phyloP scores from a whole-genome alignment of 2,329 filamentous ascomycete genomes.

The Colletotrichum sp. region DNA sequence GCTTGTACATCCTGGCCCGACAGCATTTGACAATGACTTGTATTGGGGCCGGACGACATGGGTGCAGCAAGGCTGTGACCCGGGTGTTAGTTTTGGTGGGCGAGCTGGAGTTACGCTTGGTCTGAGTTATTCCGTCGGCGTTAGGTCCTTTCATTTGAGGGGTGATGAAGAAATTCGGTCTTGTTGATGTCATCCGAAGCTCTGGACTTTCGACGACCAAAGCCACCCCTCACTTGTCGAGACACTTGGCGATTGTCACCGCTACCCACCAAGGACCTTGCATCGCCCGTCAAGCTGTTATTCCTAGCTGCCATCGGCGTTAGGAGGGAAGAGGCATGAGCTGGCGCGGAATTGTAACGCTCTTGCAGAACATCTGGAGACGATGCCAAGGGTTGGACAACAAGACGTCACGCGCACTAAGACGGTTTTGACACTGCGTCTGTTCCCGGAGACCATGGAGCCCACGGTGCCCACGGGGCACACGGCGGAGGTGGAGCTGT shows the following conservation, averaged over 20 bases:
- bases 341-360: background rate
- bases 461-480: background rate
- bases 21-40: background rate
- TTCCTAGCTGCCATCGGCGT: background rate
- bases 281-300: background rate
- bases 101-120: background rate
- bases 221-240: background rate
- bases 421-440: background rate
- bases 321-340: background rate
- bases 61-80: background rate
- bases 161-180: background rate
- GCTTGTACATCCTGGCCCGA: background rate
- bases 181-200: slow-evolving; percentile 2
- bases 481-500: background rate
- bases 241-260: background rate
- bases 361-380: background rate
- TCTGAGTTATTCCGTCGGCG: background rate
- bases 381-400: background rate
- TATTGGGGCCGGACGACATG: background rate
- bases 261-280: background rate
- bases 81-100: rapidly evolving
- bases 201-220: background rate
- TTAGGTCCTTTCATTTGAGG: background rate
- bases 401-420: background rate
- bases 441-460: background rate